phyloP scores from a whole-genome alignment of 805 yeast genomes.

The Cyberlindnera amylophila region DNA sequence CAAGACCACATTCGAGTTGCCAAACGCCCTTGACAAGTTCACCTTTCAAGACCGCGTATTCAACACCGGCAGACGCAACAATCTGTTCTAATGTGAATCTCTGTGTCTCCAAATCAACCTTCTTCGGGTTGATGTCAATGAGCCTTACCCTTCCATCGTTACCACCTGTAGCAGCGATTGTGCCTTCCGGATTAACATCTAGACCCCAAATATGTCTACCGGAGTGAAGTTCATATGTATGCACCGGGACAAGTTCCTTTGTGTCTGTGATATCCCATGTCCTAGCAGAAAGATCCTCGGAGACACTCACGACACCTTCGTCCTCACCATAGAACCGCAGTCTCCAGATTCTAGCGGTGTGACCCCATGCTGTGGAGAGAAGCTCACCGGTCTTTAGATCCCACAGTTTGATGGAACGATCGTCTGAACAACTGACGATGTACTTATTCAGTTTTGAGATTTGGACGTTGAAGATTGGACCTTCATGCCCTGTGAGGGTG shows the following conservation, averaged over 20 bases:
- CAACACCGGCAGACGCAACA: slow-evolving; percentile 21
- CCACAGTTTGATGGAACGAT: slow-evolving; percentile 81
- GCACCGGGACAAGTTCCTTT: slow-evolving; percentile 25
- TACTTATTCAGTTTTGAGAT: slow-evolving; percentile 51
- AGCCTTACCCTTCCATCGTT: slow-evolving; percentile 83
- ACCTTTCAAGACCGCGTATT: slow-evolving; percentile 32
- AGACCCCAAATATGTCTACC: slow-evolving; percentile 90
- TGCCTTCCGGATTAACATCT: slow-evolving; percentile 43
- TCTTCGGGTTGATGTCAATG: slow-evolving; percentile 44
- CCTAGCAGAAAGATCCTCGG: slow-evolving; percentile 86
- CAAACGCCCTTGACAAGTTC: slow-evolving; percentile 63
- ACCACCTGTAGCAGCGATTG: slow-evolving; percentile 79
- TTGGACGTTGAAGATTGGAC: slow-evolving; percentile 82
- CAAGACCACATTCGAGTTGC: slow-evolving; percentile 41
- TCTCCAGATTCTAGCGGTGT: slow-evolving; percentile 90
- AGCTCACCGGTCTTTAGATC: slow-evolving; percentile 52
- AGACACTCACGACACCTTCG: slow-evolving; percentile 52
- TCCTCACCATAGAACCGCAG: slow-evolving; percentile 49
- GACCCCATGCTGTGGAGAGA: slow-evolving; percentile 92
- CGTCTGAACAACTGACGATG: slow-evolving; percentile 87
- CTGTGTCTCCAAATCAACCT: slow-evolving; percentile 30
- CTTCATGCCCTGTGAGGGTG: slow-evolving; percentile 74
- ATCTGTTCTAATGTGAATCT: slow-evolving; percentile 34
- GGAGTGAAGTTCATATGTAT: slow-evolving; percentile 62
- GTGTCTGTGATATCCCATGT: slow-evolving; percentile 55